Conservation (phyloP, 1,139 yeast genomes). For the Pichia sp. region DNA sequence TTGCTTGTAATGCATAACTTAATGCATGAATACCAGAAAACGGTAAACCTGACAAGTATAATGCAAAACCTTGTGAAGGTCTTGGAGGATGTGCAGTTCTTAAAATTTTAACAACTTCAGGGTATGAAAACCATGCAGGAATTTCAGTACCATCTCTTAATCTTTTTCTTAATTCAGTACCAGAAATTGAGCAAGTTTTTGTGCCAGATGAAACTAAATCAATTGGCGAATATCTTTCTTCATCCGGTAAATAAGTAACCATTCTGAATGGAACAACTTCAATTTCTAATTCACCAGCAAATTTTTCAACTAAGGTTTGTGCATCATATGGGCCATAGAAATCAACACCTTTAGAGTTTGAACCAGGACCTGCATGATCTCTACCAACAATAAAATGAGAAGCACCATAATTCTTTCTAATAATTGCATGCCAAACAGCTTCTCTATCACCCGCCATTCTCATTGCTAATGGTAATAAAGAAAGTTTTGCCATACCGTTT, state of each 20-base stretch:
- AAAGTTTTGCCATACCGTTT: slow-evolving; percentile 83
- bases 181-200: slow-evolving; percentile 86
- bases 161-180: slow-evolving; percentile 88
- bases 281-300: slow-evolving; percentile 71
- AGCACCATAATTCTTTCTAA: slow-evolving; percentile 94
- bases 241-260: slow-evolving; percentile 95
- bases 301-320: slow-evolving; percentile 75
- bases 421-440: slow-evolving; percentile 97
- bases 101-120: slow-evolving; percentile 86
- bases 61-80: slow-evolving; percentile 78
- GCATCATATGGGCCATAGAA: slow-evolving; percentile 98
- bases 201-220: slow-evolving; percentile 81
- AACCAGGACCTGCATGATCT: slow-evolving; percentile 90
- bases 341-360: slow-evolving; percentile 84
- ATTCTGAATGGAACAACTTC: slow-evolving; percentile 94
- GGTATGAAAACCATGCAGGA: slow-evolving; percentile 96
- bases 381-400: slow-evolving; percentile 97
- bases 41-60: slow-evolving; percentile 53
- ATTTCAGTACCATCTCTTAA: slow-evolving; percentile 81
- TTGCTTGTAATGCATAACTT: slow-evolving; percentile 80
- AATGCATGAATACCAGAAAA: slow-evolving; percentile 56
- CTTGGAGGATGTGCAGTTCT: slow-evolving; percentile 95
- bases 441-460: slow-evolving; percentile 99
- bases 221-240: slow-evolving; percentile 91
- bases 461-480: slow-evolving; percentile 92